Percentiles rank a stretch among this genome's conserved stretches.
phyloP scores from a whole-genome alignment of 2,329 filamentous ascomycete genomes.

The Dothistroma pini region DNA sequence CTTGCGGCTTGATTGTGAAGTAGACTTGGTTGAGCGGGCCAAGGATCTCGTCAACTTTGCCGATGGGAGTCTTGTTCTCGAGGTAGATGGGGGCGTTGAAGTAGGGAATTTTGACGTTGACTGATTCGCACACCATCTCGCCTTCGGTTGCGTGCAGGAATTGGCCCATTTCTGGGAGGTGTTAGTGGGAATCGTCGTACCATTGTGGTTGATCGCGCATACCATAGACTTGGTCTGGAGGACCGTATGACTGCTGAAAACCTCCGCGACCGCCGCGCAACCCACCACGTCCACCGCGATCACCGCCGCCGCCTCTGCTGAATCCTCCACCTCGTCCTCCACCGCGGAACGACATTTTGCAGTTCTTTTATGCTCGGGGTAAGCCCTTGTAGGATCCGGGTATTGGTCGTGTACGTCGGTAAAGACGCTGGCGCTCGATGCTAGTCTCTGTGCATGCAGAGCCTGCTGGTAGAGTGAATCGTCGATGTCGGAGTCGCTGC shows the following conservation, averaged over 20 bases:
- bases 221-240: constrained; percentile 45
- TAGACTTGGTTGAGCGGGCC: constrained; percentile 97
- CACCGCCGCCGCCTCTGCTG: constrained; percentile 21
- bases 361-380: not conserved
- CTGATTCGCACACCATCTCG: constrained; percentile 95
- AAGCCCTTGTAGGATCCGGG: not conserved
- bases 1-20: constrained; percentile 96
- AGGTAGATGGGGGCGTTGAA: constrained; percentile 99
- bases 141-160: constrained; percentile 95
- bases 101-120: constrained; percentile 93
- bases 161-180: constrained; percentile 70
- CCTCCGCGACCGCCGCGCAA: constrained; percentile 32
- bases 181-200: not conserved
- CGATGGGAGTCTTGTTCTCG: constrained; percentile 87
- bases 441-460: not conserved
- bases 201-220: constrained; percentile 12
- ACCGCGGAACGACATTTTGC: constrained; percentile 29
- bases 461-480: not conserved
- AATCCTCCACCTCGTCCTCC: constrained; percentile 23
- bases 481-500: not conserved
- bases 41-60: constrained; percentile 97
- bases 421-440: not conserved
- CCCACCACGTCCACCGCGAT: constrained; percentile 25
- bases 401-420: not conserved
- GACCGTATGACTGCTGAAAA: constrained; percentile 40